These are phyloP conservation scores for Ceratocystis cubensis DNA, from an alignment of 2,329 filamentous ascomycete species.

Conservation along the genomic window DNA sequence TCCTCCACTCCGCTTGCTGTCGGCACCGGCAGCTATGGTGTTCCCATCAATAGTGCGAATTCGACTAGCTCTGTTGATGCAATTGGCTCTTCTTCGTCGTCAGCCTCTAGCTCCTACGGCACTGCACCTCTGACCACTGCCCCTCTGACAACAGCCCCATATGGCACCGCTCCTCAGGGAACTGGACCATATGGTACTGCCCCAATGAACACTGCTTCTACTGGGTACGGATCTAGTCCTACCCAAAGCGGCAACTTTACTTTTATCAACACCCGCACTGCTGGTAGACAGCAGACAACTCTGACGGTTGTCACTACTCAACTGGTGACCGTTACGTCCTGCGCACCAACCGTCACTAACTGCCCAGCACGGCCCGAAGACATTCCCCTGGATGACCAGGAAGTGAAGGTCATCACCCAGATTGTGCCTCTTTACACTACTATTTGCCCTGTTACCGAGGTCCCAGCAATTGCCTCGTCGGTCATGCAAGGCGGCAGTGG, in stretches of 20 bases:
- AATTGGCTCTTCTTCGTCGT: constrained; percentile 22
- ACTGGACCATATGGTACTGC: constrained; percentile 23
- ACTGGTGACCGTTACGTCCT: constrained; percentile 46
- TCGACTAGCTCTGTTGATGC: constrained; percentile 6
- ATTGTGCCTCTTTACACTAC: constrained; percentile 32
- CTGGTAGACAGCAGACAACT: constrained; percentile 28
- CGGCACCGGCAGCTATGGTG: constrained; percentile 10
- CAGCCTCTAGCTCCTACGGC: constrained; percentile 29
- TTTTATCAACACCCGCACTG: constrained; percentile 23
- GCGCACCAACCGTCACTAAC: constrained; percentile 45
- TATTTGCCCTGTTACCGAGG: constrained; percentile 37
- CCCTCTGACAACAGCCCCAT: not conserved
- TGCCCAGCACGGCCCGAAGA: constrained; percentile 33
- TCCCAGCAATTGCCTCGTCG: constrained; percentile 32
- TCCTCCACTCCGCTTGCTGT: constrained; percentile 30
- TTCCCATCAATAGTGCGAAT: constrained; percentile 5
- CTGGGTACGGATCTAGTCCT: constrained; percentile 12
- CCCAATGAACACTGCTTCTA: constrained; percentile 22
- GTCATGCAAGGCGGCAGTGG: constrained; percentile 27
- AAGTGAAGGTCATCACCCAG: constrained; percentile 30
- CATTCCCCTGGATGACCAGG: constrained; percentile 29
- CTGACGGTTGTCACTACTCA: constrained; percentile 42
- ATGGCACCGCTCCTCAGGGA: not conserved
- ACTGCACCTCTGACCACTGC: not conserved
- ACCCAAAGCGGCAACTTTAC: constrained; percentile 25